phyloP scores from a whole-genome alignment of 2,329 filamentous ascomycete genomes.

The Cordyceps farinosa region DNA sequence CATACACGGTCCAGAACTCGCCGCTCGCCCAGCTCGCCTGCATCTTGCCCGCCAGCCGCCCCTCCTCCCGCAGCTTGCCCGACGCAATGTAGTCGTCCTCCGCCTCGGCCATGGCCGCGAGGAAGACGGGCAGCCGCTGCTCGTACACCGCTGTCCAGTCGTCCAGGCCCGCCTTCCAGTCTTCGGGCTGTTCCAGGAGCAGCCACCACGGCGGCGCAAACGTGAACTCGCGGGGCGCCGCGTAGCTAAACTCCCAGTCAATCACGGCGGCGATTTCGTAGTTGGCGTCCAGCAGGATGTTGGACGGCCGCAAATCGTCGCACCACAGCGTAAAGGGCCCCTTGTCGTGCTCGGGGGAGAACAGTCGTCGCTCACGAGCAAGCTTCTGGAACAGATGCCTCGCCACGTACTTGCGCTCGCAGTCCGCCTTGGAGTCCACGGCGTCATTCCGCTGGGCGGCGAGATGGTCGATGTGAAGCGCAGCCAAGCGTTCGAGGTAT shows the following conservation, averaged over 20 bases:
- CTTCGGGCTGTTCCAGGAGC: background rate
- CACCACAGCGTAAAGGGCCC: background rate
- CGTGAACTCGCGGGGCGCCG: background rate
- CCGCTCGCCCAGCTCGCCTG: background rate
- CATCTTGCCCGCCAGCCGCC: background rate
- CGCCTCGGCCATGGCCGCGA: background rate
- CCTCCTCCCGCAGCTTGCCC: background rate
- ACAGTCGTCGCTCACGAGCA: background rate
- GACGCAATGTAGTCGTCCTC: background rate
- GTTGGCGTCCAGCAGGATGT: background rate
- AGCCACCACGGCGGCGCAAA: constrained; percentile 2
- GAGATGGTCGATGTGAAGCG: background rate
- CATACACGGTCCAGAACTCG: constrained; percentile 4
- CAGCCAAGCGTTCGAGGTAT: background rate
- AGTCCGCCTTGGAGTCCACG: background rate
- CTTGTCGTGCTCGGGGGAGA: background rate
- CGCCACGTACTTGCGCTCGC: background rate
- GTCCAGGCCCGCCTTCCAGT: background rate
- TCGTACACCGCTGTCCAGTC: background rate
- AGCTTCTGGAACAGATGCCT: background rate
- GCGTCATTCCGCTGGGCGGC: background rate
- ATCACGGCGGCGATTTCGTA: background rate
- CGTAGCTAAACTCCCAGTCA: constrained; percentile 5
- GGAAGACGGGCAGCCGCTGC: background rate
- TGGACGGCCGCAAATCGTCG: background rate